Conservation (phyloP, 768 basidiomycete species). For the Auricularia heimuer region DNA sequence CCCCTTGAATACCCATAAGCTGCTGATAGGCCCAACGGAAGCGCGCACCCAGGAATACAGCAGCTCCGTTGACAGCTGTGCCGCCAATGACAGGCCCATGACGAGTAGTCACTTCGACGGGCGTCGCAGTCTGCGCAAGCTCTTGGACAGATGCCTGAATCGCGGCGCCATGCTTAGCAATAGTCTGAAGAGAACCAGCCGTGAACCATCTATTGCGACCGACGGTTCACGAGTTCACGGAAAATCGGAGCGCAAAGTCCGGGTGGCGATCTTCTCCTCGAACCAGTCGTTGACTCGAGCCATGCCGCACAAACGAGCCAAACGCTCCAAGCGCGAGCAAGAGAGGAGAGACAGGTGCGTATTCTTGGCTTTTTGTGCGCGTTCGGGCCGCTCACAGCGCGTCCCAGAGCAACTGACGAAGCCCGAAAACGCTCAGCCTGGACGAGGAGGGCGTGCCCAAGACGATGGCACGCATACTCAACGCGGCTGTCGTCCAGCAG, state of each 20-base stretch:
- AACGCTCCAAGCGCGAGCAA: conserved; percentile 38
- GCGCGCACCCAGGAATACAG: conserved; percentile 50
- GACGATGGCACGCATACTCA: conserved; percentile 51
- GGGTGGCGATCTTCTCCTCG: background rate
- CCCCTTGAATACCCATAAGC: too few relatives aligned
- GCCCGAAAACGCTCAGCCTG: conserved; percentile 33
- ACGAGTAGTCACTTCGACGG: conserved; percentile 35
- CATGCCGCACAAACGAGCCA: conserved; percentile 64
- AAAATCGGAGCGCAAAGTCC: background rate
- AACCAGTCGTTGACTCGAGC: background rate
- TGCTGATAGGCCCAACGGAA: too few relatives aligned
- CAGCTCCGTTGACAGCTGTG: conserved; percentile 48
- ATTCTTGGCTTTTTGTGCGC: background rate
- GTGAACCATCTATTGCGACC: background rate
- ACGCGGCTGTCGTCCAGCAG: conserved; percentile 49
- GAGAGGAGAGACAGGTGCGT: conserved; percentile 32
- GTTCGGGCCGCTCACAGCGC: background rate
- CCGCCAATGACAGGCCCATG: conserved; percentile 51
- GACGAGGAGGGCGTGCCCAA: conserved; percentile 61
- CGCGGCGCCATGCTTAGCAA: conserved; percentile 9
- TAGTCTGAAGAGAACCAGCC: background rate
- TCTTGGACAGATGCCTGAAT: conserved; percentile 10
- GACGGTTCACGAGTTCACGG: background rate
- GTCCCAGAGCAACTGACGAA: conserved; percentile 10
- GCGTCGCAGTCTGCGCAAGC: conserved; percentile 30